phyloP scores from a whole-genome alignment of 1,284 basidiomycete genomes.

The Tremellales sp. region DNA sequence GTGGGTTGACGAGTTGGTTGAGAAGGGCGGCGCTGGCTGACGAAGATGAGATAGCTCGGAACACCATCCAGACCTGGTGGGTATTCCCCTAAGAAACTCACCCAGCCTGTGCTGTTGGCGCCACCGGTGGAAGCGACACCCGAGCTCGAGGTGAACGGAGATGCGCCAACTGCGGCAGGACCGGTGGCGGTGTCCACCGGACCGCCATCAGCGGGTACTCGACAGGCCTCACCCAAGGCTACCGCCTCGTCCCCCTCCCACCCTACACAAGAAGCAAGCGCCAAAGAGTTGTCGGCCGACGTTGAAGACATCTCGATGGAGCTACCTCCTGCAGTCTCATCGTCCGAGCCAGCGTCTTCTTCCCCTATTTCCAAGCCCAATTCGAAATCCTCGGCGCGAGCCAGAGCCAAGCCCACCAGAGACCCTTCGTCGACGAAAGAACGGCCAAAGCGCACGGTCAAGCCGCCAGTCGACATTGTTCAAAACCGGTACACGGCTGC shows the following conservation, averaged over 20 bases:
- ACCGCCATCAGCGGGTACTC: constrained; percentile 11
- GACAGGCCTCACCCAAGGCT: constrained; percentile 12
- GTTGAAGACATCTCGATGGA: constrained; percentile 28
- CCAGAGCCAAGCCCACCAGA: too few relatives aligned
- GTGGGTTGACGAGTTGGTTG: not conserved
- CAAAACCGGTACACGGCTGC: too few relatives aligned
- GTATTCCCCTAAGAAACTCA: constrained; percentile 8
- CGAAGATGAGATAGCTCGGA: constrained; percentile 12
- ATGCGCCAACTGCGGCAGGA: constrained; percentile 3
- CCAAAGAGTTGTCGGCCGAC: too few relatives aligned
- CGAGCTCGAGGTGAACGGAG: not conserved
- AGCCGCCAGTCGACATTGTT: constrained; percentile 15
- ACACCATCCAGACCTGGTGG: constrained; percentile 14
- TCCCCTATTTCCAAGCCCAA: too few relatives aligned
- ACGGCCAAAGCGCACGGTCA: constrained; percentile 19
- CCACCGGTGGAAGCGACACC: not conserved
- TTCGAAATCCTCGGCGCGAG: too few relatives aligned
- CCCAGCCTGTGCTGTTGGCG: not conserved
- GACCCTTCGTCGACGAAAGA: constrained; percentile 5
- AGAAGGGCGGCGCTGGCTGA: not conserved
- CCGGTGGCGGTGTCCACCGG: constrained; percentile 2
- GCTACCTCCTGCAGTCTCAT: constrained; percentile 5
- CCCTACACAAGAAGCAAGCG: constrained; percentile 23
- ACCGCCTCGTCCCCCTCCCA: not conserved
- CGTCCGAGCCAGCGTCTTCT: constrained; percentile 12